Conservation (phyloP, 768 basidiomycete species). For the Trametopsis cervina region DNA sequence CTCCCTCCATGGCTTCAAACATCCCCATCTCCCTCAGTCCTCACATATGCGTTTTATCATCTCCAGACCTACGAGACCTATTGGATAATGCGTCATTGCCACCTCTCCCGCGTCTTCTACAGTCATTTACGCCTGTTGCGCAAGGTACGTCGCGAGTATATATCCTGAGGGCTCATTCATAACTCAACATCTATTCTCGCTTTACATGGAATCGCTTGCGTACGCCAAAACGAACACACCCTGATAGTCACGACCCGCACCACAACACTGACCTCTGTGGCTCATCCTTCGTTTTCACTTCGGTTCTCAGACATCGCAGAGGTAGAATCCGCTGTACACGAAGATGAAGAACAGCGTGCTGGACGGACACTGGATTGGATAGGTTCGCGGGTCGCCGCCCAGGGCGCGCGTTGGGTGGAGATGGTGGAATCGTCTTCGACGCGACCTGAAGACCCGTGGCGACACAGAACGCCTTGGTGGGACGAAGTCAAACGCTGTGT, state of each 20-base stretch:
- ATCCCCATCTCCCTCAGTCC: constrained; percentile 75
- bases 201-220: no score
- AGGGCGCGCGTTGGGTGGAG: constrained; percentile 65
- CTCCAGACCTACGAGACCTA: constrained; percentile 60
- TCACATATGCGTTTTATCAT: constrained; percentile 69
- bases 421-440: constrained; percentile 46
- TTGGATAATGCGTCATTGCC: constrained; percentile 56
- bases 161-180: not conserved
- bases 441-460: constrained; percentile 24
- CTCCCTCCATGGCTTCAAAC: constrained; percentile 42
- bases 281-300: constrained; percentile 65
- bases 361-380: constrained; percentile 85
- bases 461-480: constrained; percentile 73
- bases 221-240: no score
- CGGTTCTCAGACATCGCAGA: constrained; percentile 73
- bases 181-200: no score
- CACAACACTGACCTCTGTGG: constrained; percentile 59
- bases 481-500: constrained; percentile 72
- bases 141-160: constrained; percentile 46
- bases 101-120: constrained; percentile 63
- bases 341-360: constrained; percentile 76
- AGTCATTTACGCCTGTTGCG: constrained; percentile 79
- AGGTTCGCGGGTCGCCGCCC: constrained; percentile 56
- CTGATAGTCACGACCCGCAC: constrained; percentile 79
- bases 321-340: constrained; percentile 66